Evolutionary conservation across 2,329 filamentous ascomycete genomes (phyloP).

Genomic region (Mariannaea sp.): DNA sequence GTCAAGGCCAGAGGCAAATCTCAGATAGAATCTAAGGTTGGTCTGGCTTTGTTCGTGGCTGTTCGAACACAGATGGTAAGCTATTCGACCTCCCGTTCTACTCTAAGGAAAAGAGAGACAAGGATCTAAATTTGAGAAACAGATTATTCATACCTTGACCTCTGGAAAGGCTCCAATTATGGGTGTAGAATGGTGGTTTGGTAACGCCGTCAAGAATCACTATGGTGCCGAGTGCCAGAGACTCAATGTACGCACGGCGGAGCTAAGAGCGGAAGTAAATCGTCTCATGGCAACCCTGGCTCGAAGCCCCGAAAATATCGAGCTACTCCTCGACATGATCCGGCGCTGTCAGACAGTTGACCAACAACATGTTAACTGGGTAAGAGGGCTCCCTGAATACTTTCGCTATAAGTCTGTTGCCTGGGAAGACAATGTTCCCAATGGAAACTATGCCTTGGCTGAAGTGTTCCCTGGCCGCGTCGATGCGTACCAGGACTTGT

Average conservation of each 20-base stretch:
- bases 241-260: conserved; percentile 58
- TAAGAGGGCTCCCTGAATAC: conserved; percentile 52
- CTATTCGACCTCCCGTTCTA: not conserved
- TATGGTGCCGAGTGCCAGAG: conserved; percentile 54
- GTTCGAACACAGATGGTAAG: conserved; percentile 65
- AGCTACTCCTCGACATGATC: conserved; percentile 57
- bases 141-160: conserved; percentile 63
- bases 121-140: conserved; percentile 7
- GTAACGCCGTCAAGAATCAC: conserved; percentile 55
- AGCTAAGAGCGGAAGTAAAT: conserved; percentile 60
- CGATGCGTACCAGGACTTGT: conserved; percentile 63
- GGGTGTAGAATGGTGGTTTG: conserved; percentile 64
- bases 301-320: conserved; percentile 55
- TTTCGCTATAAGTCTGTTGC: conserved; percentile 59
- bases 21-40: conserved; percentile 58
- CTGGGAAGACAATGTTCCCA: conserved; percentile 60
- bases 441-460: conserved; percentile 56
- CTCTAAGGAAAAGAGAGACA: not conserved
- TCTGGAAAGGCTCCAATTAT: conserved; percentile 57
- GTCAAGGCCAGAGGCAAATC: conserved; percentile 62
- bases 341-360: conserved; percentile 58
- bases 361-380: conserved; percentile 57
- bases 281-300: conserved; percentile 52
- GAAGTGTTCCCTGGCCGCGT: conserved; percentile 65
- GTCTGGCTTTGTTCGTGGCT: conserved; percentile 60